Evolutionary conservation across 108 stramenopile species (phyloP).

Genomic region (Pseudonitzschia multiseries): DNA sequence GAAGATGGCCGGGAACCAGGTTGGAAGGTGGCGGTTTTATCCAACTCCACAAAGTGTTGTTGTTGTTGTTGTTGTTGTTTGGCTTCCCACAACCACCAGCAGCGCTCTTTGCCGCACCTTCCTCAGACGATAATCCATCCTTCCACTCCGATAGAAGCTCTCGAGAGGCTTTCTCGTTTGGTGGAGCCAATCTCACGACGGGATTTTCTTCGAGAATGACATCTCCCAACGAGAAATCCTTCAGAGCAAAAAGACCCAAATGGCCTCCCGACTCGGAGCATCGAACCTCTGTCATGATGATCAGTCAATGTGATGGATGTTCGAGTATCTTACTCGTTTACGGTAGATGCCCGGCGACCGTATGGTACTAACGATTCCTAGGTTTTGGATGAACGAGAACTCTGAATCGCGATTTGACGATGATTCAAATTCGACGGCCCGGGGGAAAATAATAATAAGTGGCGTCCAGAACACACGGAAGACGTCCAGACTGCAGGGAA

Average conservation of each 20-base stretch:
- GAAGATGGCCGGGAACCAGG: conserved; percentile 5
- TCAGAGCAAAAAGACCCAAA: conserved; percentile 67
- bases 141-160: conserved; percentile 9
- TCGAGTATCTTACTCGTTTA: too few relatives aligned
- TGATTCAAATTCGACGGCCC: too few relatives aligned
- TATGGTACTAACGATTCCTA: too few relatives aligned
- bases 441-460: too few relatives aligned
- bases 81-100: background rate
- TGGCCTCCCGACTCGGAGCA: conserved; percentile 21
- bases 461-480: too few relatives aligned
- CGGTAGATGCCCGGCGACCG: too few relatives aligned
- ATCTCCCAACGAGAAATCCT: conserved; percentile 59
- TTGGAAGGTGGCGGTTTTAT: conserved; percentile 27
- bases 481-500: too few relatives aligned
- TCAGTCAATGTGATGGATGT: background rate
- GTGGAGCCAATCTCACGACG: conserved; percentile 39
- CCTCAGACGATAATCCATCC: conserved; percentile 14
- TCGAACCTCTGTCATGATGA: conserved; percentile 69
- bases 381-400: too few relatives aligned
- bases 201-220: conserved; percentile 67
- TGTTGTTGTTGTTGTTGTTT: too few relatives aligned
- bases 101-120: conserved; percentile 8
- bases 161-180: conserved; percentile 15
- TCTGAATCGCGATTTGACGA: too few relatives aligned
- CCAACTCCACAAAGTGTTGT: conserved; percentile 30